phyloP scores from a whole-genome alignment of 1,284 basidiomycete genomes.

The Laetiporus sulphureus region DNA sequence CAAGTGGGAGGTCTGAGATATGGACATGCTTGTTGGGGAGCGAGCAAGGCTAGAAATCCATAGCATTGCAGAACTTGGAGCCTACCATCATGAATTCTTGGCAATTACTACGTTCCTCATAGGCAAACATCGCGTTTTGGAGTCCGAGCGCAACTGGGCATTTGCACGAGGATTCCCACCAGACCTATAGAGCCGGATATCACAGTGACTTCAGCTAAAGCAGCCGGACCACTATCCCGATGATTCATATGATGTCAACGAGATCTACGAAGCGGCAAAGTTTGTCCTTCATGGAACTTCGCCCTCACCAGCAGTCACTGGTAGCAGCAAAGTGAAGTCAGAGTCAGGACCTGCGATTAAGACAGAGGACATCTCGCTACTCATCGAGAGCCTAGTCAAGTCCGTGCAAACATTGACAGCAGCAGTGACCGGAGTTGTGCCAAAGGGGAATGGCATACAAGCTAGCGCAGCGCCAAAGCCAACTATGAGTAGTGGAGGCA shows the following conservation, averaged over 20 bases:
- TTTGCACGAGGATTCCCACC: constrained; percentile 6
- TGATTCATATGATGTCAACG: constrained; percentile 4
- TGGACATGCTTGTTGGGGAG: constrained; percentile 1
- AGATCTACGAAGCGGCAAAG: constrained; percentile 6
- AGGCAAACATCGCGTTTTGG: constrained; percentile 3
- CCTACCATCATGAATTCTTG: constrained; percentile 9
- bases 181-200: neutral
- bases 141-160: constrained; percentile 4
- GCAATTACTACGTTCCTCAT: constrained; percentile 6
- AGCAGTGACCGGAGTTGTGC: neutral
- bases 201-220: constrained; percentile 7
- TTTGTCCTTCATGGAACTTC: constrained; percentile 7
- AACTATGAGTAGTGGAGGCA: constrained; percentile 1
- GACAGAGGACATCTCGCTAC: constrained; percentile 2
- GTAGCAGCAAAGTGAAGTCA: too few species aligned
- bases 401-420: neutral
- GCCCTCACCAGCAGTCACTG: too few species aligned
- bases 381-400: constrained; percentile 3
- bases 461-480: neutral
- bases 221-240: constrained; percentile 8
- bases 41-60: constrained; percentile 1
- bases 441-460: neutral
- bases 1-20: too few species aligned
- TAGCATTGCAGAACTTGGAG: constrained; percentile 3
- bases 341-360: neutral